Evolutionary conservation across 2,329 filamentous ascomycete species (phyloP).

Genomic region (Cadophora malorum): DNA sequence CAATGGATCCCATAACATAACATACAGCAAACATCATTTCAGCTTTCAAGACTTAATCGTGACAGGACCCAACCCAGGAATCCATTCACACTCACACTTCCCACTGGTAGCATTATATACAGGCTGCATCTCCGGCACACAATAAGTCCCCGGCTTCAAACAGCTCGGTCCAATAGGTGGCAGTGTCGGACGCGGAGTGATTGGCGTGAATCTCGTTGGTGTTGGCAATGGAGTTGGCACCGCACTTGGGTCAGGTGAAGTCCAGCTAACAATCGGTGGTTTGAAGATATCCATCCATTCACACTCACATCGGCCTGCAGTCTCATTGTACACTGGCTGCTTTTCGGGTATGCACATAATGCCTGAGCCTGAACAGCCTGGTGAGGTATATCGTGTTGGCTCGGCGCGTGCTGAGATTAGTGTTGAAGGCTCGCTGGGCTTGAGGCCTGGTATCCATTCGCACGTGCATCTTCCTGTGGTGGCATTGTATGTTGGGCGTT

Average conservation of each 20-base stretch:
- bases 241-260: neutral
- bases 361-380: slow-evolving; percentile 19
- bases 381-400: neutral
- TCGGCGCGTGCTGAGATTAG: neutral
- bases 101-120: slow-evolving; percentile 22
- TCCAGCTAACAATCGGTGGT: slow-evolving; percentile 5
- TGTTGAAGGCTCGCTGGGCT: slow-evolving; percentile 11
- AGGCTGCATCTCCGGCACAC: slow-evolving; percentile 26
- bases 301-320: slow-evolving; percentile 23
- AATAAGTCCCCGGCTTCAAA: neutral
- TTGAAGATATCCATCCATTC: slow-evolving; percentile 23
- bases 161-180: neutral
- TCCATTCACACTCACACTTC: slow-evolving; percentile 27
- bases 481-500: slow-evolving; percentile 21
- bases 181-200: neutral
- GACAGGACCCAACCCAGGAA: slow-evolving; percentile 20
- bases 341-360: slow-evolving; percentile 30
- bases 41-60: slow-evolving; percentile 7
- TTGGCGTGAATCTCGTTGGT: neutral
- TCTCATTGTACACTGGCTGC: slow-evolving; percentile 20
- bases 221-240: neutral
- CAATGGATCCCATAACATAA: neutral
- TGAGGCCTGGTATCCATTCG: slow-evolving; percentile 33
- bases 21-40: neutral
- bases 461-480: slow-evolving; percentile 25